These are phyloP conservation scores for Talaromyces marneffei DNA, from an alignment of 2,329 filamentous ascomycete species.

Conservation along the genomic window DNA sequence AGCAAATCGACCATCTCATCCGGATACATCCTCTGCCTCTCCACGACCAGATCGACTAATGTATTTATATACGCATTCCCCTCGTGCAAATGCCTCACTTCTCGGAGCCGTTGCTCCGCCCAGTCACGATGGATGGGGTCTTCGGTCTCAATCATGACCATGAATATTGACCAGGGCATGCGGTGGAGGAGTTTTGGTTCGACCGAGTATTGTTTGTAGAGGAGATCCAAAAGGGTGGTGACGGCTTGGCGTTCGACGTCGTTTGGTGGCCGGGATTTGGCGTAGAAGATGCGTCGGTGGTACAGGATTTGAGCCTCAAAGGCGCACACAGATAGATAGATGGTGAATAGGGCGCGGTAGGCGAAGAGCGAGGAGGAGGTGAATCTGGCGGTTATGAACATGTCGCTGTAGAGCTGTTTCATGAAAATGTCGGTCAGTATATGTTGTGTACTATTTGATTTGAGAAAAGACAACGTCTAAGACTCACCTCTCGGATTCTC, in stretches of 20 bases:
- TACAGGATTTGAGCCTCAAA: conserved; percentile 31
- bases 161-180: conserved; percentile 30
- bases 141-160: conserved; percentile 30
- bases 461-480: background rate
- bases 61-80: conserved; percentile 14
- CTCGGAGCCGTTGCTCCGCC: conserved; percentile 27
- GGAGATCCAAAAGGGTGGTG: conserved; percentile 28
- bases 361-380: conserved; percentile 19
- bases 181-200: conserved; percentile 29
- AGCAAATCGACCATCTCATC: background rate
- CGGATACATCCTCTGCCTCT: background rate
- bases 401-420: conserved; percentile 30
- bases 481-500: background rate
- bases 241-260: conserved; percentile 26
- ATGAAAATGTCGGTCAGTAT: conserved; percentile 13
- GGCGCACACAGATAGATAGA: conserved; percentile 30
- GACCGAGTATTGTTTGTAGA: conserved; percentile 26
- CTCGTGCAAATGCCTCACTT: conserved; percentile 25
- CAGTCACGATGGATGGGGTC: conserved; percentile 26
- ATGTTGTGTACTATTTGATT: background rate
- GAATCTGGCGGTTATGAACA: conserved; percentile 30
- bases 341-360: conserved; percentile 29
- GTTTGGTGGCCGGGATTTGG: conserved; percentile 14
- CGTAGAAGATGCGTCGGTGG: conserved; percentile 28
- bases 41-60: background rate